These are phyloP conservation scores for Penstemon davidsonii DNA, from an alignment of 257 asterid species.

Conservation along the genomic window DNA sequence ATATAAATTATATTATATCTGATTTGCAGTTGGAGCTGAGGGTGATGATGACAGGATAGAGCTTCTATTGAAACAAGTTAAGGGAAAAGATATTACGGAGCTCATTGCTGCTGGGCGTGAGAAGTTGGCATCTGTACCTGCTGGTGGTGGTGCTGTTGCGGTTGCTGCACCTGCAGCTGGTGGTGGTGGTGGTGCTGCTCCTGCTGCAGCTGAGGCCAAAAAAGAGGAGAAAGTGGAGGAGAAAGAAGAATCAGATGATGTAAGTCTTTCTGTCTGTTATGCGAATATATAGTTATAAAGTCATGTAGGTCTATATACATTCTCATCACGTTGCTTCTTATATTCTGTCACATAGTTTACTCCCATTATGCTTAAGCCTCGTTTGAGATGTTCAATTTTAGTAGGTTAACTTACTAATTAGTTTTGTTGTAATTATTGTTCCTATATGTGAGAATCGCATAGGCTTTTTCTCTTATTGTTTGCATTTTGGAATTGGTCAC, in stretches of 20 bases:
- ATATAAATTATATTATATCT: not conserved
- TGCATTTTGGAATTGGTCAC: not conserved
- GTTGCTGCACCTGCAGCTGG: conserved; percentile 27
- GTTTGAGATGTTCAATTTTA: not conserved
- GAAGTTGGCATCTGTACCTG: conserved; percentile 37
- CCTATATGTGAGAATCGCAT: not conserved
- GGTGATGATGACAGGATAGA: conserved; percentile 28
- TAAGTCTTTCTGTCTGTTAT: conserved; percentile 11
- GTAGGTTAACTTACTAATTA: not conserved
- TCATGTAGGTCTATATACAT: not conserved
- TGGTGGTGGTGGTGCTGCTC: conserved; percentile 35
- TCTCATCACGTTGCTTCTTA: not conserved
- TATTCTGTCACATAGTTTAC: not conserved
- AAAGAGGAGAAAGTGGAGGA: conserved; percentile 42
- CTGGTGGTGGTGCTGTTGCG: conserved; percentile 38
- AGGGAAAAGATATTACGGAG: conserved; percentile 35
- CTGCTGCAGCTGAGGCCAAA: conserved; percentile 39
- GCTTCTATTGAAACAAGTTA: conserved; percentile 30
- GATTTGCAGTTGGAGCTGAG: conserved; percentile 34
- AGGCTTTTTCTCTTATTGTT: not conserved
- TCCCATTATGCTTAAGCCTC: not conserved
- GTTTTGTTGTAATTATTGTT: not conserved
- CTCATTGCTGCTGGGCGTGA: conserved; percentile 36
- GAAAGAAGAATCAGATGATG: conserved; percentile 42
- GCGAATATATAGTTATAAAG: not conserved